Conservation (phyloP, 345 rosid species). For the Raphanus raphanistrum region DNA sequence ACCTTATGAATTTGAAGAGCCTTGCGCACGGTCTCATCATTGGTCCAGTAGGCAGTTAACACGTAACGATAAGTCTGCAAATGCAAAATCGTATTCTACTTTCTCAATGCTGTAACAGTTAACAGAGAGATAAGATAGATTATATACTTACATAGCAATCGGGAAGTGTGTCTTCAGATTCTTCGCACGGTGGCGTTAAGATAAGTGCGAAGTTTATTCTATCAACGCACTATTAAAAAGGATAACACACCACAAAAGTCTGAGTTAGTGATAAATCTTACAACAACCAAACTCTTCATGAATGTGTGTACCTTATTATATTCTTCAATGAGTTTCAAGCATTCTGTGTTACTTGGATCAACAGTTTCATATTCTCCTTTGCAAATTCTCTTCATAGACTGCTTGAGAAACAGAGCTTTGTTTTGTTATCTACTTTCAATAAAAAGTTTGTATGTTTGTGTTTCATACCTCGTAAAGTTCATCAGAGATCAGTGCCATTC, state of each 20-base stretch:
- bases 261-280: background rate
- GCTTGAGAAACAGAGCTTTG: background rate
- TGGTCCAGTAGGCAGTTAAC: slow-evolving; percentile 32
- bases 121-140: slow-evolving; percentile 2
- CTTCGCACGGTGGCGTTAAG: background rate
- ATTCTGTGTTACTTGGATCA: slow-evolving; percentile 26
- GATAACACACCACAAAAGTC: background rate
- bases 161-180: slow-evolving; percentile 37
- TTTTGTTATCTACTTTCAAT: background rate
- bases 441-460: background rate
- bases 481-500: slow-evolving; percentile 58
- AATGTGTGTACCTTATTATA: slow-evolving; percentile 36
- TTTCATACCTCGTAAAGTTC: slow-evolving; percentile 52
- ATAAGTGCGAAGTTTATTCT: background rate
- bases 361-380: slow-evolving; percentile 24
- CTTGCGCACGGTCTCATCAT: slow-evolving; percentile 32
- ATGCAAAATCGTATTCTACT: slow-evolving; percentile 12
- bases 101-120: slow-evolving; percentile 28
- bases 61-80: slow-evolving; percentile 20
- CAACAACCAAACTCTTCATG: slow-evolving; percentile 18
- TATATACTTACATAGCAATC: slow-evolving; percentile 24
- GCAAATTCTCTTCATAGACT: slow-evolving; percentile 32
- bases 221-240: background rate
- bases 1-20: slow-evolving; percentile 32
- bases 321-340: slow-evolving; percentile 23